Conservation (phyloP, 768 basidiomycete species). For the Lactarius pseudohatsudake region DNA sequence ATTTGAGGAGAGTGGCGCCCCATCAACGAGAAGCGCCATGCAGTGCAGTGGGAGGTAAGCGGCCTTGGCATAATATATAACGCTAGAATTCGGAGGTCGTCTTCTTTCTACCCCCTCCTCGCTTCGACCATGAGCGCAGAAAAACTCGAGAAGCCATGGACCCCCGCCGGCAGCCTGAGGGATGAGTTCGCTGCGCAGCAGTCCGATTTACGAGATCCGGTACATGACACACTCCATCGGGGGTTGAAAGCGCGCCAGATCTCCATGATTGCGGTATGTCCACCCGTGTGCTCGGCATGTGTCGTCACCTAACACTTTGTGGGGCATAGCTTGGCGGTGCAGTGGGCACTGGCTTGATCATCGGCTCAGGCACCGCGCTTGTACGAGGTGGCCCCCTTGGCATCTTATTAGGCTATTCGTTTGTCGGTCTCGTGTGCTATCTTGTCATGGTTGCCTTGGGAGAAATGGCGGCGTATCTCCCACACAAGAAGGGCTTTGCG, state of each 20-base stretch:
- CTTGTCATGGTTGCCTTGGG: constrained; percentile 55
- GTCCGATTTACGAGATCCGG: background rate
- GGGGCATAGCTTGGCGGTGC: constrained; percentile 36
- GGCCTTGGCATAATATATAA: background rate
- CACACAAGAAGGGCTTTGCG: constrained; percentile 57
- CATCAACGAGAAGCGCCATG: background rate
- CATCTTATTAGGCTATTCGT: constrained; percentile 42
- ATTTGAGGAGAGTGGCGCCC: background rate
- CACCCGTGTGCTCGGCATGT: background rate
- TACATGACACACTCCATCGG: constrained; percentile 36
- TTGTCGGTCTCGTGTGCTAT: constrained; percentile 58
- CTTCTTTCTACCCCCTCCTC: background rate
- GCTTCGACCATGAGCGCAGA: background rate
- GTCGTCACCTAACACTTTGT: background rate
- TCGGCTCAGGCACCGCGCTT: constrained; percentile 56
- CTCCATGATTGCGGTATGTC: constrained; percentile 42
- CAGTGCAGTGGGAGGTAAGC: background rate
- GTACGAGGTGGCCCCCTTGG: constrained; percentile 55
- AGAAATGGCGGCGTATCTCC: constrained; percentile 44
- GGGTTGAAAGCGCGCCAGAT: constrained; percentile 39
- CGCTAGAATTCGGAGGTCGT: background rate
- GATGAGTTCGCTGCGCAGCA: background rate
- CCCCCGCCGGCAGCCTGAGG: background rate
- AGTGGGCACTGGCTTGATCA: constrained; percentile 38
- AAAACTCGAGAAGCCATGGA: constrained; percentile 4